phyloP scores from a whole-genome alignment of 2,329 filamentous ascomycete species.

The Didymella segeticola region DNA sequence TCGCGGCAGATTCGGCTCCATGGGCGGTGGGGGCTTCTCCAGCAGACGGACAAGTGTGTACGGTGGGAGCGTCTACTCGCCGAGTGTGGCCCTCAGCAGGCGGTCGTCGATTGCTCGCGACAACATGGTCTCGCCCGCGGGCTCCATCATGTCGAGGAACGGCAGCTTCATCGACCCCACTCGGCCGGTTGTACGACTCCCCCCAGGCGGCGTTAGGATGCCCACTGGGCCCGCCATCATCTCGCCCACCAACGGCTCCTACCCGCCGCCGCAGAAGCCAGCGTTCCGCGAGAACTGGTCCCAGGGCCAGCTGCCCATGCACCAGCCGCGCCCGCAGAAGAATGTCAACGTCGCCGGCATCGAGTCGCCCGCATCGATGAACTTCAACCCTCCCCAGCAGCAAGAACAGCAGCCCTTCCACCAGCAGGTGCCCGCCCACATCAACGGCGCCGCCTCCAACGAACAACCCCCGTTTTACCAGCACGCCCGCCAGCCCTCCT shows the following conservation, averaged over 20 bases:
- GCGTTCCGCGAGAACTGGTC: conserved; percentile 65
- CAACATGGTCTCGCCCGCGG: conserved; percentile 79
- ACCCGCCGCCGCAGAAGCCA: conserved; percentile 62
- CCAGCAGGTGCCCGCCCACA: conserved; percentile 85
- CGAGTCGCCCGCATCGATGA: conserved; percentile 75
- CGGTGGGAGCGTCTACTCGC: conserved; percentile 79
- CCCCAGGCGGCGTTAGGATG: conserved; percentile 62
- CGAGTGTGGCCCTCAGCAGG: conserved; percentile 86
- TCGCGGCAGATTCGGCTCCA: conserved; percentile 73
- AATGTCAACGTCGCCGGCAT: conserved; percentile 91
- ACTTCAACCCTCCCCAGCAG: conserved; percentile 65
- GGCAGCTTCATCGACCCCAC: conserved; percentile 62
- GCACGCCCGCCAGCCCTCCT: conserved; percentile 72
- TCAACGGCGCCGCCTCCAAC: conserved; percentile 62
- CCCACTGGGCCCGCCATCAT: conserved; percentile 38
- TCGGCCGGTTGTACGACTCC: conserved; percentile 82
- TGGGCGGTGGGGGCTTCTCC: conserved; percentile 68
- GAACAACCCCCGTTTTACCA: conserved; percentile 57
- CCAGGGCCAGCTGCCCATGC: conserved; percentile 73
- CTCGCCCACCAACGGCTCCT: conserved; percentile 47
- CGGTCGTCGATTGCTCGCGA: conserved; percentile 79
- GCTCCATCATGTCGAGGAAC: conserved; percentile 75
- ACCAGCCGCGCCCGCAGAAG: conserved; percentile 95
- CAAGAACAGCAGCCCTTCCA: conserved; percentile 87
- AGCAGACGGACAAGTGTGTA: conserved; percentile 83